Evolutionary conservation across 2,329 filamentous ascomycete genomes (phyloP), one percentile per base, ranked within the genome.

Genomic region (Sclerotinia sclerotiorum): DNA sequence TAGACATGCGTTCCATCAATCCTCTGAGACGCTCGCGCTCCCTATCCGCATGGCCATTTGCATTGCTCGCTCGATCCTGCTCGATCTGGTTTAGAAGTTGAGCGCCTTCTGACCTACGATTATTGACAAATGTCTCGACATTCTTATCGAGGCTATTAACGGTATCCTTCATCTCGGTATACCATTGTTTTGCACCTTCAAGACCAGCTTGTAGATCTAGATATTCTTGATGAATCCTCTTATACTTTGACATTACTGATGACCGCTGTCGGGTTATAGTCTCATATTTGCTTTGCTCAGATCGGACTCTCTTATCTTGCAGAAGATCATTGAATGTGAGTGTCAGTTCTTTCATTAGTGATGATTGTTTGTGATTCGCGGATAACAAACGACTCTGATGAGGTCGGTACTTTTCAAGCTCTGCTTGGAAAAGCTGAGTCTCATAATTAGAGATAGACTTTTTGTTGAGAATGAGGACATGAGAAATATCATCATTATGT

Each of bases 261-360:
- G 88, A 91, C 55, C 93, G 86, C 77, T 97, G 93, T 68, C 93
- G 86, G 66, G 93, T 94, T 72, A 97, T 92, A 1, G 85, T 82
- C 78, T 99, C 95, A 76, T 97, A 98, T 79, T 96, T 97, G 81
- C 88, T 96, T 81, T 98, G 94, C 79, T 99, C 95, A 0, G 93
- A 88, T 61, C 93, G 87, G 19, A 99, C 94, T 67, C 95, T 87
- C 82, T 96, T 97, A 79, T 99, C 95, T 78, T 97, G 94, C 49
- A 98, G 81, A 10, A 99, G 84, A 69, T 90, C 88, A 75, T 94
- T 94, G 79, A 98, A 98, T 0, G 90, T 88, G 49, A 87, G 85
- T 0, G 93, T 97, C 57, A 99, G 84, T 74, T 99, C 95, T 79
- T 98, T 98, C 88, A 99, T 93, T 66, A 99, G 82, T 0, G 92